These are phyloP conservation scores for Erythrophleum ivorense DNA, from an alignment of 331 rosid species.

Conservation along the genomic window DNA sequence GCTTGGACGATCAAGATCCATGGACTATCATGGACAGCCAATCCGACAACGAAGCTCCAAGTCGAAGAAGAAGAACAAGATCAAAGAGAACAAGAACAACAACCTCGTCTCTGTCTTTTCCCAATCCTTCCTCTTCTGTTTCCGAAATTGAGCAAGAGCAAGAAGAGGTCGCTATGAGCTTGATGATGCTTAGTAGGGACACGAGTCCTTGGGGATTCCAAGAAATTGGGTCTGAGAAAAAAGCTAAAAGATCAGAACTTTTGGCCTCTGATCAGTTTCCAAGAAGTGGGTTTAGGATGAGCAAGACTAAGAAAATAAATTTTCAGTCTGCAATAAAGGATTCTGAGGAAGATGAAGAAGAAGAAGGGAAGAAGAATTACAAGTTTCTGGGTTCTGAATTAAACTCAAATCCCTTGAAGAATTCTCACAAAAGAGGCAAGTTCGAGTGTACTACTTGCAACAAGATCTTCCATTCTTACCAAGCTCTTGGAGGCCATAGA, in stretches of 20 bases:
- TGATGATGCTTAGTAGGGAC: slow-evolving; percentile 88
- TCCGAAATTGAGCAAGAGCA: slow-evolving; percentile 60
- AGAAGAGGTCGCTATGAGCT: slow-evolving; percentile 88
- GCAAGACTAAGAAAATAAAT: slow-evolving; percentile 36
- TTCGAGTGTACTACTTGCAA: slow-evolving; percentile 81
- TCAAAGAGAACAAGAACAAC: slow-evolving; percentile 66
- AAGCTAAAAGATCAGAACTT: slow-evolving; percentile 39
- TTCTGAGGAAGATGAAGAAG: slow-evolving; percentile 45
- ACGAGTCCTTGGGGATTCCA: slow-evolving; percentile 48
- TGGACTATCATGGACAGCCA: slow-evolving; percentile 64
- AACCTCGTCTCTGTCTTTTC: slow-evolving; percentile 53
- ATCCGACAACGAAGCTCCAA: slow-evolving; percentile 76
- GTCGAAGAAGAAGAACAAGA: slow-evolving; percentile 48
- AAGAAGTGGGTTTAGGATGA: slow-evolving; percentile 35
- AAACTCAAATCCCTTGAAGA: slow-evolving; percentile 1
- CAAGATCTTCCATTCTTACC: slow-evolving; percentile 78
- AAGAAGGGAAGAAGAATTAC: slow-evolving; percentile 6
- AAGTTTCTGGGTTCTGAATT: not conserved
- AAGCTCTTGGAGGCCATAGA: slow-evolving; percentile 96
- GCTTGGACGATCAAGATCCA: slow-evolving; percentile 68
- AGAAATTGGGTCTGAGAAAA: slow-evolving; percentile 19
- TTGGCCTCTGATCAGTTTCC: slow-evolving; percentile 25
- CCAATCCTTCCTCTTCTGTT: not conserved
- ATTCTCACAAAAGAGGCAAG: slow-evolving; percentile 58
- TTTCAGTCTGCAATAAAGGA: slow-evolving; percentile 40